Evolutionary conservation across 2,329 filamentous ascomycete genomes (phyloP), one percentile per base, ranked within the genome.

Genomic region (Ophiostoma angusticollis): DNA sequence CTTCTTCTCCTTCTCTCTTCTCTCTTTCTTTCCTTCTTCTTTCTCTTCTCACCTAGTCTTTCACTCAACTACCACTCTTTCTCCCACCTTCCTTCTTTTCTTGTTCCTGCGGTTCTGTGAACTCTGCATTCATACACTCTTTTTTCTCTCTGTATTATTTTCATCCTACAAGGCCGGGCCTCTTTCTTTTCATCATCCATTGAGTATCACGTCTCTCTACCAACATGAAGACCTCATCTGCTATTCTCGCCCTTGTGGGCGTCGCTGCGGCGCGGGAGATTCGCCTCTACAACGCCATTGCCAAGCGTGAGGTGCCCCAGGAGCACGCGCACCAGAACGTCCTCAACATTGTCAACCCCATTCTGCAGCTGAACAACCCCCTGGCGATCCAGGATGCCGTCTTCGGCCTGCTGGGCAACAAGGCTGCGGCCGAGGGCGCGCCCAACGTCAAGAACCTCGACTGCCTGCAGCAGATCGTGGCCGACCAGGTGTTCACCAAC

Each of bases 401-500:
- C 38, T 71, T 70, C 46, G 62, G 58, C 33, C 64, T 70, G 4
- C 59, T 70, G 17, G 67, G 67, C 38, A 64, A 66, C 43, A 54
- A 52, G 2, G 61, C 54, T 14, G 55, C 55, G 16, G 52, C 52
- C 33, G 22, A 46, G 16, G 55, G 54, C 19, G 54, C 55, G 12
- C 50, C 50, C 35, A 49, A 56, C 13, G 54, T 58, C 37, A 32
- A 47, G 31, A 55, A 75, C 51, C 55, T 67, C 42, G 69, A 74
- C 56, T 76, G 72, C 51, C 64, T 76, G 33, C 71, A 76, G 52
- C 70, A 73, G 60, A 64, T 63, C 38, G 60, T 63, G 9, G 72
- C 72, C 37, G 72, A 76, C 56, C 68, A 68, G 53, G 72, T 71
- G 39, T 75, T 75, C 56, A 73, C 68, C 50, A 74, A 75, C 48